A percentile compares a stretch with the other conserved stretches of the same genome.
These are phyloP conservation scores for Trichothecium roseum DNA, from an alignment of 2,329 filamentous ascomycete species.

Conservation along the genomic window DNA sequence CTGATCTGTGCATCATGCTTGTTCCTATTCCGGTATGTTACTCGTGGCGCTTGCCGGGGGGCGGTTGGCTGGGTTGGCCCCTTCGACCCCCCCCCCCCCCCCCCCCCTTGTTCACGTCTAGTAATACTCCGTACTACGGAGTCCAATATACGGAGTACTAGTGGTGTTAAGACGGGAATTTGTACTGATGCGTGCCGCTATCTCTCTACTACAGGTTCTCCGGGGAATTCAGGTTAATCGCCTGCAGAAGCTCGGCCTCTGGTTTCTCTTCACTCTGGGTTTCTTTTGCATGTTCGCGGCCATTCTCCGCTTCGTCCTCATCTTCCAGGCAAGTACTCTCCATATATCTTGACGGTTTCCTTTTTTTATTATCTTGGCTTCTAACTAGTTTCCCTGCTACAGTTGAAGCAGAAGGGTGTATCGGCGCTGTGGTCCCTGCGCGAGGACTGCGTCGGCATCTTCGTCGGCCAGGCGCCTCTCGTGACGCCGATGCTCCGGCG, in stretches of 20 bases:
- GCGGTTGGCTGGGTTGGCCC: too few relatives aligned
- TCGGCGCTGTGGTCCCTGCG: conserved; percentile 26
- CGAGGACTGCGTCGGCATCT: conserved; percentile 25
- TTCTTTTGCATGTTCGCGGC: conserved; percentile 21
- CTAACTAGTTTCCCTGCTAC: neutral
- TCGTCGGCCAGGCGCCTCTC: conserved; percentile 25
- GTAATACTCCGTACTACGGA: too few relatives aligned
- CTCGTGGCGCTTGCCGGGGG: too few relatives aligned
- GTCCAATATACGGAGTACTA: too few relatives aligned
- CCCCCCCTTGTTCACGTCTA: too few relatives aligned
- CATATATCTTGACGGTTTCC: neutral
- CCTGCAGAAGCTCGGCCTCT: conserved; percentile 17
- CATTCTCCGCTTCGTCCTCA: conserved; percentile 15
- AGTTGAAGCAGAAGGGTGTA: conserved; percentile 4
- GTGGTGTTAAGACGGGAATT: too few relatives aligned
- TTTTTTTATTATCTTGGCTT: neutral
- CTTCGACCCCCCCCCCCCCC: too few relatives aligned
- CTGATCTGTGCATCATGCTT: conserved; percentile 22
- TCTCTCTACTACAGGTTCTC: conserved; percentile 11
- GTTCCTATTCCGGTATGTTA: conserved; percentile 20
- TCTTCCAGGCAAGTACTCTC: conserved; percentile 16
- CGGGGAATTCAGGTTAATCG: conserved; percentile 15
- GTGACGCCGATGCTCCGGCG: conserved; percentile 16
- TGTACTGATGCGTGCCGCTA: neutral
- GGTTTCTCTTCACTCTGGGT: conserved; percentile 19